Evolutionary conservation across 225 moss, liverwort and hornwort species (phyloP).

Genomic region (Thuidium tamariscinum): DNA sequence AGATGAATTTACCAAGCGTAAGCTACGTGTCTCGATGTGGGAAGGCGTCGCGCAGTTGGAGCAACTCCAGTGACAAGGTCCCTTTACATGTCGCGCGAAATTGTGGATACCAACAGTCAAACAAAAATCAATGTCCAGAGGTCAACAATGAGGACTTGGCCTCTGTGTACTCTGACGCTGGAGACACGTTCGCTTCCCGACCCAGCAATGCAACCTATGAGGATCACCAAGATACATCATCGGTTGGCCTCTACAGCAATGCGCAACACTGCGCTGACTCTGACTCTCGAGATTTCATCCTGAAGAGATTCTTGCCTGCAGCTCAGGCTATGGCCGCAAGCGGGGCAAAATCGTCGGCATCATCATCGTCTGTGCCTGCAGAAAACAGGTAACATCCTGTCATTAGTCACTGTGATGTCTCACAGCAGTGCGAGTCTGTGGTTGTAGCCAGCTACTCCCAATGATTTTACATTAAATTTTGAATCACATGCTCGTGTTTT

Average conservation of each 20-base stretch:
- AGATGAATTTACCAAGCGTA: conserved; percentile 25
- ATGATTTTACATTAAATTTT: background rate
- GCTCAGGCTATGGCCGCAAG: conserved; percentile 80
- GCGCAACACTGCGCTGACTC: conserved; percentile 27
- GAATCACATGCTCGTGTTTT: background rate
- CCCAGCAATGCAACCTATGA: conserved; percentile 23
- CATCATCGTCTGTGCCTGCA: conserved; percentile 1
- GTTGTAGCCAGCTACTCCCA: background rate
- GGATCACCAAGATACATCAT: background rate
- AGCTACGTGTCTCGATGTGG: conserved; percentile 16
- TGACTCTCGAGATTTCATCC: conserved; percentile 64
- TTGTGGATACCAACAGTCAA: background rate
- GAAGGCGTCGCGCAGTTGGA: conserved; percentile 12
- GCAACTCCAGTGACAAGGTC: conserved; percentile 11
- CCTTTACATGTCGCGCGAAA: background rate
- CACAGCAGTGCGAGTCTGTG: background rate
- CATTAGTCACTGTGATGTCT: background rate
- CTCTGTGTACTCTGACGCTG: conserved; percentile 42
- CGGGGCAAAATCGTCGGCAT: conserved; percentile 8
- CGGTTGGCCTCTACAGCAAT: background rate
- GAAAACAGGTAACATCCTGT: conserved; percentile 5
- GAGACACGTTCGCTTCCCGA: conserved; percentile 33
- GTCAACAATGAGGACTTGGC: conserved; percentile 23
- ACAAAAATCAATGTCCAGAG: conserved; percentile 2
- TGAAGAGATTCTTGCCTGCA: conserved; percentile 87